Base-by-base conservation (phyloP, 805 yeast genomes). In the Saccharomyces cerevisiae region DNA sequence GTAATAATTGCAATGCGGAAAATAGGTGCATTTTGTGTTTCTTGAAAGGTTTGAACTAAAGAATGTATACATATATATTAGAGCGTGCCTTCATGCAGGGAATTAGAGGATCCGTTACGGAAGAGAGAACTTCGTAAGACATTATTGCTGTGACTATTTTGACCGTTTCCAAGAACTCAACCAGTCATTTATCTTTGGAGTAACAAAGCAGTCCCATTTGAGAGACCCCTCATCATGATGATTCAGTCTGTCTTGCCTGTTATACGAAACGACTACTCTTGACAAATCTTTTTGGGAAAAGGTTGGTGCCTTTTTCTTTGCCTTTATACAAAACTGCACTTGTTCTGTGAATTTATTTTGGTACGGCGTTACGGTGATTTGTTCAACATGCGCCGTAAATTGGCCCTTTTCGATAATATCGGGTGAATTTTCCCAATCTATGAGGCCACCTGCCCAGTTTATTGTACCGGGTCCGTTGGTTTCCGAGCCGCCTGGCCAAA, bases 381-480 rank as follows among this genome's bases (percentile, higher is more conserved):
- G 73, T 61, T 81, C 73, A 31, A 92, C 69, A 53, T 77, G 76
- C 8, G 87, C 84, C 63, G 80, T 84, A 73, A 81, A 85, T 73
- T 89, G 89, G 6, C 97, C 97, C 48, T 81, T 78, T 55, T 84
- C 73, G 55, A 77, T 58, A 52, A 90, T 81, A 69, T 89, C 97
- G 1, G 77, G 72, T 5, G 91, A 77, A 67, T 61, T 64, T 14
- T 85, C 74, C 97, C 97, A 92, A 73, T 89, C 79, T 53, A 92
- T 81, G 9, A 58, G 72, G 66, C 97, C 98, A 64, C 97, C 97
- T 21, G 96, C 89, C 92, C 92, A 91, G 54, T 76, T 83, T 53
- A 82, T 76, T 2, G 92, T 86, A 67, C 92, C 92, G 9, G 71
- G 67, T 30, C 78, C 79, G 63, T 76, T 79, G 27, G 70, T 57